Conservation (phyloP, 495 filamentous ascomycete genomes). For the Corynascus novoguineensis region DNA sequence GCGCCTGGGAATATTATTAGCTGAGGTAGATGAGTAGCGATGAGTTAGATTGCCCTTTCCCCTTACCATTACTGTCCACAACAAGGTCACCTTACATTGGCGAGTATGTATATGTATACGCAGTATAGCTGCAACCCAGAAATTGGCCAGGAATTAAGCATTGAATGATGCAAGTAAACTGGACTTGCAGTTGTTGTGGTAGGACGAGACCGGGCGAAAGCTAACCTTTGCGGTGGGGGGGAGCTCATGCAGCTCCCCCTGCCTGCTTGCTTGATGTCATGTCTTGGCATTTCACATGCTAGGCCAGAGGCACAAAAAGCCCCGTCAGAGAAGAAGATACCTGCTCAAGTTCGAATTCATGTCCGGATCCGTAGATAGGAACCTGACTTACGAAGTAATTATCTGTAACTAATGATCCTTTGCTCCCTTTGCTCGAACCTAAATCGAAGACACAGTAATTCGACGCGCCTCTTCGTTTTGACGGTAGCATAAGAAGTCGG, state of each 20-base stretch:
- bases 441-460: no score
- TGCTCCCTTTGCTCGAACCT: no score
- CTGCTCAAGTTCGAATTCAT: no score
- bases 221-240: conserved; percentile 8
- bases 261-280: conserved; percentile 8
- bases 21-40: background rate
- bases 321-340: no score
- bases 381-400: no score
- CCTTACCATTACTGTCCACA: background rate
- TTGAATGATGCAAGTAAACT: no score
- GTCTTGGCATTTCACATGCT: conserved; percentile 10
- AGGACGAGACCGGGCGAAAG: background rate
- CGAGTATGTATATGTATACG: background rate
- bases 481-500: no score
- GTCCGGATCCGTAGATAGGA: no score
- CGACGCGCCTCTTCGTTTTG: no score
- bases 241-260: conserved; percentile 8
- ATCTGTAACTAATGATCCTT: no score
- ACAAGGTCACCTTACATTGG: background rate
- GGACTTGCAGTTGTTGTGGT: background rate
- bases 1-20: background rate
- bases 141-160: background rate
- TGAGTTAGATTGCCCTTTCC: background rate
- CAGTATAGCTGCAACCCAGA: background rate
- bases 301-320: no score